phyloP scores from a whole-genome alignment of 306 rosid genomes.

The Castanopsis chinensis region DNA sequence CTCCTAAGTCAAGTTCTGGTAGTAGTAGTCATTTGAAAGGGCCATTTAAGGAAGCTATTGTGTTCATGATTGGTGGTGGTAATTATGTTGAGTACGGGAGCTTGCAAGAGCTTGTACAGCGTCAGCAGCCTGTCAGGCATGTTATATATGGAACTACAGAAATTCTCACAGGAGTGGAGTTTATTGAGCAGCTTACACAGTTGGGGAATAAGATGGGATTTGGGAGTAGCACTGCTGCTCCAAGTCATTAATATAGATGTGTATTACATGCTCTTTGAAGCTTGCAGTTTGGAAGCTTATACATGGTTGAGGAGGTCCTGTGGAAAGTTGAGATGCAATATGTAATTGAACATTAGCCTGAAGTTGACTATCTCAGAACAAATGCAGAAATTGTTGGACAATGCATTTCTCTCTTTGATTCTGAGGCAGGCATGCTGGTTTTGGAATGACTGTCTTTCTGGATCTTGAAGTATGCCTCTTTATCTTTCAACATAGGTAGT shows the following conservation, averaged over 20 bases:
- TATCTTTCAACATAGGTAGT: conserved; percentile 18
- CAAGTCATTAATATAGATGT: conserved; percentile 45
- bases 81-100: conserved; percentile 90
- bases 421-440: conserved; percentile 29
- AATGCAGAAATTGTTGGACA: conserved; percentile 24
- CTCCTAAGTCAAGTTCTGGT: conserved; percentile 78
- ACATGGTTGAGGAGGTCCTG: background rate
- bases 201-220: conserved; percentile 96
- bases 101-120: conserved; percentile 75
- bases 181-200: conserved; percentile 80
- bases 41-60: conserved; percentile 92
- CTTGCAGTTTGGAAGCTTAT: conserved; percentile 26
- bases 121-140: conserved; percentile 83
- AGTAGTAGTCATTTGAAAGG: conserved; percentile 79
- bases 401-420: conserved; percentile 19
- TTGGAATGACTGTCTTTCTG: background rate
- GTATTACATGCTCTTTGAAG: conserved; percentile 12
- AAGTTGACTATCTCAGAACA: conserved; percentile 15
- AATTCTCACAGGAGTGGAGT: conserved; percentile 86
- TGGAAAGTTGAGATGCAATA: conserved; percentile 24
- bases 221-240: conserved; percentile 48
- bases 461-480: conserved; percentile 22
- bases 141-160: conserved; percentile 89
- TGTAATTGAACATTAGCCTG: conserved; percentile 13
- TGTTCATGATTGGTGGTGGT: conserved; percentile 97